These are phyloP conservation scores for Aspergillus fischeri DNA, from an alignment of 2,329 filamentous ascomycete species.

Conservation along the genomic window DNA sequence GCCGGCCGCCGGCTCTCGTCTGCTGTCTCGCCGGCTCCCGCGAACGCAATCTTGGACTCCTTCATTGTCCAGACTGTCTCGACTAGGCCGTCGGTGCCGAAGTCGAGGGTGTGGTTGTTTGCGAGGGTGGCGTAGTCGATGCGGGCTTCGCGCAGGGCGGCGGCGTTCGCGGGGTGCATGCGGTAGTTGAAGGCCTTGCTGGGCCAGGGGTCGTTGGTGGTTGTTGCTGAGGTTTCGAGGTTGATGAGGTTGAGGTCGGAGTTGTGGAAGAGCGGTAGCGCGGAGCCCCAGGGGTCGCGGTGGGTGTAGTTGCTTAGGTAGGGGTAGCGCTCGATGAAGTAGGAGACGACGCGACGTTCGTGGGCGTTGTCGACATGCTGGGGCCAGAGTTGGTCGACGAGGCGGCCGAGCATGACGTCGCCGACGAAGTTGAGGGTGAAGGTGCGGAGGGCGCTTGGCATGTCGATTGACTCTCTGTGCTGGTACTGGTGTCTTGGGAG, in stretches of 20 bases:
- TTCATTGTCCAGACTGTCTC: slow-evolving; percentile 32
- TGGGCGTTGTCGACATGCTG: slow-evolving; percentile 26
- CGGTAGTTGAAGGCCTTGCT: slow-evolving; percentile 40
- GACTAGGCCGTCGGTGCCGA: slow-evolving; percentile 28
- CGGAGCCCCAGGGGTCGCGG: slow-evolving; percentile 33
- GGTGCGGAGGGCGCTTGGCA: background rate
- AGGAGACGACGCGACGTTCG: slow-evolving; percentile 18
- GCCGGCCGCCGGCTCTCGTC: slow-evolving; percentile 29
- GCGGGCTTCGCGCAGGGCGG: slow-evolving; percentile 25
- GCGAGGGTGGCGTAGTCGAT: slow-evolving; percentile 35
- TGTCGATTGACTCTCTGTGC: background rate
- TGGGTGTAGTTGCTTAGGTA: slow-evolving; percentile 22
- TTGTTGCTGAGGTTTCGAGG: slow-evolving; percentile 38
- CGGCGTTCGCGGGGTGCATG: slow-evolving; percentile 37
- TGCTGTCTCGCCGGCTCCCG: slow-evolving; percentile 29
- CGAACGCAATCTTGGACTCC: slow-evolving; percentile 22
- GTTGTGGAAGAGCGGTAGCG: slow-evolving; percentile 27
- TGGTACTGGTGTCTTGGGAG: background rate
- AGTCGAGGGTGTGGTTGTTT: slow-evolving; percentile 41
- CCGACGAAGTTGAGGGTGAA: slow-evolving; percentile 33
- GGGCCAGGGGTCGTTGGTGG: slow-evolving; percentile 30
- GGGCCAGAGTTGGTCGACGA: slow-evolving; percentile 39
- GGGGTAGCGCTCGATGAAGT: slow-evolving; percentile 17
- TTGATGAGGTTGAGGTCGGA: slow-evolving; percentile 38
- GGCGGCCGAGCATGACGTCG: slow-evolving; percentile 42